Conservation (phyloP, 371 early-diverging fungal genomes). For the Quaeritorhiza haematococci region DNA sequence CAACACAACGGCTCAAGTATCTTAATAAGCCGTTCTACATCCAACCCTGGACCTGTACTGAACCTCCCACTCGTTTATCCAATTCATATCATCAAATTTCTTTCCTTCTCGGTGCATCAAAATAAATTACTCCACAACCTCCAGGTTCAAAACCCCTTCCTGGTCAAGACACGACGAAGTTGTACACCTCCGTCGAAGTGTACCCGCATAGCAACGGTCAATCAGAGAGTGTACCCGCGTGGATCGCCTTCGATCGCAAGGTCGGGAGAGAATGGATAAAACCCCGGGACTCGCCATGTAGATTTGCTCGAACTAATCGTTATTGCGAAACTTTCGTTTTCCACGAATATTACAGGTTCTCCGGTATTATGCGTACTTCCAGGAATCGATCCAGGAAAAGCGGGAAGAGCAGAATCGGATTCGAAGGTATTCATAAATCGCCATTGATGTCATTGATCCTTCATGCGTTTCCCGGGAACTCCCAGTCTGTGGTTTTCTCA, state of each 20-base stretch:
- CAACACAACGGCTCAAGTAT: no score
- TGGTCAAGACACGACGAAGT: constrained; percentile 31
- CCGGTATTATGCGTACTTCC: constrained; percentile 55
- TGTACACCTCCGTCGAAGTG: constrained; percentile 38
- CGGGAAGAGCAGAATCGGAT: constrained; percentile 52
- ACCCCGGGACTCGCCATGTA: no score
- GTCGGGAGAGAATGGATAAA: no score
- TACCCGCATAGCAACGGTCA: constrained; percentile 31
- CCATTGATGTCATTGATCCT: not conserved
- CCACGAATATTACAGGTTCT: constrained; percentile 30
- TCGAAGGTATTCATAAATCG: constrained; percentile 34
- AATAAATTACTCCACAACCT: not conserved
- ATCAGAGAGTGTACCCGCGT: constrained; percentile 42
- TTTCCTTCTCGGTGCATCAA: not conserved
- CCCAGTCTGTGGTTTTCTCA: not conserved
- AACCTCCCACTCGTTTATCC: no score
- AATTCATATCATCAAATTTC: not conserved
- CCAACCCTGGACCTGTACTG: no score
- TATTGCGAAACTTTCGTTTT: not conserved
- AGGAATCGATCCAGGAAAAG: constrained; percentile 49
- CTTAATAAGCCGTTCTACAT: no score
- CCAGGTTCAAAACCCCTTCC: constrained; percentile 32
- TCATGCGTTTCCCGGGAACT: not conserved
- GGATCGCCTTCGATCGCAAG: constrained; percentile 59
- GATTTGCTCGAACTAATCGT: no score